phyloP scores from a whole-genome alignment of 75 land plant species.

The Picea sitchensis region DNA sequence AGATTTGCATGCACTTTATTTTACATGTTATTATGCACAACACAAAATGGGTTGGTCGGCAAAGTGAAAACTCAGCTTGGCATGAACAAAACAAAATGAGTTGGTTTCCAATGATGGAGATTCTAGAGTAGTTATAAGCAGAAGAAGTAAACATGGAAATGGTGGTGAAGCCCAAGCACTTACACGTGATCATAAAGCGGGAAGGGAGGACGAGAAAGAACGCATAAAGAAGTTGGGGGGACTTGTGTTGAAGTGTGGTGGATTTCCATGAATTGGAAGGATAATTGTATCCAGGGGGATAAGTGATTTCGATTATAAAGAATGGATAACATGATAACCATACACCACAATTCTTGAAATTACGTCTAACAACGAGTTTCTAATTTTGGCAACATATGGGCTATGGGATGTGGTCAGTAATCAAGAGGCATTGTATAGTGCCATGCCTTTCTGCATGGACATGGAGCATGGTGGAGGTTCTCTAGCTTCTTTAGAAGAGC shows the following conservation, averaged over 20 bases:
- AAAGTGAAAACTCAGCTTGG: too few species aligned
- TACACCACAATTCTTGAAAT: slow-evolving; percentile 42
- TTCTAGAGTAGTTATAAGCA: slow-evolving; percentile 60
- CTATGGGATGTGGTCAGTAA: slow-evolving; percentile 66
- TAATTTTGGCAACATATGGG: slow-evolving; percentile 73
- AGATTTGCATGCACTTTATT: too few species aligned
- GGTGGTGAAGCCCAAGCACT: slow-evolving; percentile 45
- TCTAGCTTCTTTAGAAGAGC: too few species aligned
- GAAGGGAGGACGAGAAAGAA: slow-evolving; percentile 46
- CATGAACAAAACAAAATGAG: too few species aligned
- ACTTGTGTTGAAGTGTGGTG: slow-evolving; percentile 50
- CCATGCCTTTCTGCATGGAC: not conserved
- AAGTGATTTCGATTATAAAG: slow-evolving; percentile 55
- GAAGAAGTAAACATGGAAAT: slow-evolving; percentile 13
- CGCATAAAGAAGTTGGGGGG: slow-evolving; percentile 58
- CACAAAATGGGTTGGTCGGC: too few species aligned
- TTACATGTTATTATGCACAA: too few species aligned
- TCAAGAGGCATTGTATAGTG: slow-evolving; percentile 27
- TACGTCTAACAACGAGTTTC: slow-evolving; percentile 41
- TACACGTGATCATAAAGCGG: slow-evolving; percentile 42
- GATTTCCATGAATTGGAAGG: slow-evolving; percentile 61
- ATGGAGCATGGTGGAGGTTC: not conserved
- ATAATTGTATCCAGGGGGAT: slow-evolving; percentile 73
- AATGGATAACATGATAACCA: slow-evolving; percentile 67
- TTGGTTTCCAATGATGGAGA: slow-evolving; percentile 69